Conservation (phyloP, 305 asterid genomes). For the Fraxinus floribunda region DNA sequence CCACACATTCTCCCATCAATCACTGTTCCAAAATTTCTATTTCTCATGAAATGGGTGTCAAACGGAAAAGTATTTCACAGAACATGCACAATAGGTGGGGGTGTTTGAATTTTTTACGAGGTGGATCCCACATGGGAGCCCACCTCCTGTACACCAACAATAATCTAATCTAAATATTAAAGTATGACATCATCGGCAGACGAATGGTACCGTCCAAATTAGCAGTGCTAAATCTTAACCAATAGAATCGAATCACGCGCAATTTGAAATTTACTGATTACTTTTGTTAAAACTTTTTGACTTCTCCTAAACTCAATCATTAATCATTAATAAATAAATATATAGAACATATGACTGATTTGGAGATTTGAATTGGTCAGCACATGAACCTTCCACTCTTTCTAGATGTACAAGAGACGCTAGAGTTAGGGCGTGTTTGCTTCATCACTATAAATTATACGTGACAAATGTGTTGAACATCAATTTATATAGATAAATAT, state of each 20-base stretch:
- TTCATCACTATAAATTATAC: neutral
- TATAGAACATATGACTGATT: neutral
- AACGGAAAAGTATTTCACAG: no score
- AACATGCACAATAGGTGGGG: no score
- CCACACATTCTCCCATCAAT: no score
- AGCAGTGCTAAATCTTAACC: neutral
- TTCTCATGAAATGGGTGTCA: no score
- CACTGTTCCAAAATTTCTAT: no score
- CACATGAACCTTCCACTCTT: neutral
- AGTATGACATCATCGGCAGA: neutral
- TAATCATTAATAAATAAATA: no score
- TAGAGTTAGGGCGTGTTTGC: neutral
- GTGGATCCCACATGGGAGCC: no score
- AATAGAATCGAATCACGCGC: constrained; percentile 29
- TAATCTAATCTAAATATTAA: no score
- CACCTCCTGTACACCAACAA: no score
- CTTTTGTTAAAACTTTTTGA: constrained; percentile 13
- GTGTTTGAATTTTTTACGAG: no score
- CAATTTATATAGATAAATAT: no score
- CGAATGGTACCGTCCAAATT: neutral
- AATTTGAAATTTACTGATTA: constrained; percentile 9
- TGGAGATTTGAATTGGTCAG: constrained; percentile 35
- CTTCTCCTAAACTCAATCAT: constrained; percentile 7
- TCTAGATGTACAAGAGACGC: neutral
- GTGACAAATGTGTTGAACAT: neutral